Conservation (phyloP, 2,329 filamentous ascomycete genomes). For the Rhynchosporium graminicola region DNA sequence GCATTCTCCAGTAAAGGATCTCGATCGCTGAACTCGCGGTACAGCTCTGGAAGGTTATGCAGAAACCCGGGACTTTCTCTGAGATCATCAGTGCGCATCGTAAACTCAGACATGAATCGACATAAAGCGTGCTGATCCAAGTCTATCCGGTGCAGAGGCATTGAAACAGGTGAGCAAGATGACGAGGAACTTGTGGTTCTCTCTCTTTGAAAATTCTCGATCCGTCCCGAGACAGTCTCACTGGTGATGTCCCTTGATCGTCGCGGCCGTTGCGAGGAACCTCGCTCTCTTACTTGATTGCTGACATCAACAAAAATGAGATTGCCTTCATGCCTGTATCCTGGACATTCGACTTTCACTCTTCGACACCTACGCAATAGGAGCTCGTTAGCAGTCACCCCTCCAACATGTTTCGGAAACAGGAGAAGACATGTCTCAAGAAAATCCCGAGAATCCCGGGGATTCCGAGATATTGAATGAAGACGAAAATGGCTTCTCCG, state of each 20-base stretch:
- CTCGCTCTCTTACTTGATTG: slow-evolving; percentile 9
- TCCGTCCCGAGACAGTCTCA: background rate
- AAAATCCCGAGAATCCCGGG: no score
- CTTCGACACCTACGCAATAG: background rate
- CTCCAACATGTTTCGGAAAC: no score
- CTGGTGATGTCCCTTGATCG: background rate
- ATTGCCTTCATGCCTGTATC: slow-evolving; percentile 1
- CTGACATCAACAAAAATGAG: slow-evolving; percentile 10
- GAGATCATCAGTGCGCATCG: background rate
- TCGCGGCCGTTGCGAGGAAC: background rate
- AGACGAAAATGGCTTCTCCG: no score
- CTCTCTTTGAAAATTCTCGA: background rate
- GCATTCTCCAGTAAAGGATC: background rate
- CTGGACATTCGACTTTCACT: slow-evolving; percentile 7
- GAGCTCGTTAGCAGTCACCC: no score
- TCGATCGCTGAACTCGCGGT: background rate
- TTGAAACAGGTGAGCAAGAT: background rate
- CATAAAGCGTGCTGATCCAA: slow-evolving; percentile 10
- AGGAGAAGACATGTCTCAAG: no score
- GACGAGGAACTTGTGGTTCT: background rate
- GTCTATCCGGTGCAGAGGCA: background rate
- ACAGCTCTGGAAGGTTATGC: slow-evolving; percentile 6
- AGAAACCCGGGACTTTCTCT: background rate
- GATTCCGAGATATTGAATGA: no score
- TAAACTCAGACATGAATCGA: slow-evolving; percentile 8